Base-by-base conservation (phyloP, 768 basidiomycete genomes). In the Neoboletus brunneissimus region DNA sequence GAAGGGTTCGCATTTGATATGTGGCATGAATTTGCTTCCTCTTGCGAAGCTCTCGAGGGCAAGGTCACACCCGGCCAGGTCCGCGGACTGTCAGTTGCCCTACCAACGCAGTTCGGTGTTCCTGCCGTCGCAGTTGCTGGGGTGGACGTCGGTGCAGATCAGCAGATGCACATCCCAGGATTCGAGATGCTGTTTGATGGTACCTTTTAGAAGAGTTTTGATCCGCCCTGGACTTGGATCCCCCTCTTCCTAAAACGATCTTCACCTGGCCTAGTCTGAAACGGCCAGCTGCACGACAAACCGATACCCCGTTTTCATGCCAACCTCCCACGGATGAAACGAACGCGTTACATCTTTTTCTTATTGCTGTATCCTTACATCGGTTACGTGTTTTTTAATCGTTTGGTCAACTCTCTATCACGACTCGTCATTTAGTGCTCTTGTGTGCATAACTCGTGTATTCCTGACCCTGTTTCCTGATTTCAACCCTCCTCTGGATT, bases 121-220 rank as follows among this genome's bases (percentile, higher is more conserved):
- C 50, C 47, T n/a, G 27, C 41, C 1, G 56, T 63, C 1, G 54
- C 58, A 3, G 54, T 56, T 1, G 62, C 62, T 0, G 57, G 62
- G 1, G 12, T 61, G 12, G 64, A 63, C 4, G 0, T 56, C 10
- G 42, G 49, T 13, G 25, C 41, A 7, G 56, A 55, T 37, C 54
- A 43, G 10, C 51, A 38, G 18, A 54, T 59, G 38, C 42, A 59
- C 10, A 5, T 48, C 8, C 16, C 54, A 1, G 60, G 29, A 0
- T 62, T 67, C 23, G 65, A 67, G 20, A 54, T 64, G 53, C 18
- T 65, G 23, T 62, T 64, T 12, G 56, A 62, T 10, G 32, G 44
- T 8, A 6, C 51, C 3, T 62, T 66, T 29, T 67, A 47, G 41
- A 55, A 2, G 65, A 2, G 2, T 66, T 62, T 22, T 64, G 51